These are phyloP conservation scores for Fonsecaea pedrosoi DNA, from an alignment of 2,329 filamentous ascomycete species.

Conservation along the genomic window DNA sequence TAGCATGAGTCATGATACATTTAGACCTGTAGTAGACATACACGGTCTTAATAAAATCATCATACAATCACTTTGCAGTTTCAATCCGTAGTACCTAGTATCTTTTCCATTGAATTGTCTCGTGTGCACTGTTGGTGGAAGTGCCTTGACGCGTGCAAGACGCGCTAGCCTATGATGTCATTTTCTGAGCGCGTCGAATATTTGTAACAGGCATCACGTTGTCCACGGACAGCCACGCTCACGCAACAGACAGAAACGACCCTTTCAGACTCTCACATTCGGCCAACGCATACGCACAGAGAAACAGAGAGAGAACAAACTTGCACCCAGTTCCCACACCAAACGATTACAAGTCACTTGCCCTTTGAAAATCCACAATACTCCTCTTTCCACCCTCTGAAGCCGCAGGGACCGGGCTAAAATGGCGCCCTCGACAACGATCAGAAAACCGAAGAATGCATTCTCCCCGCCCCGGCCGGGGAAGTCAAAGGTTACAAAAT, in stretches of 20 bases:
- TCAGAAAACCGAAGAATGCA: conserved; percentile 43
- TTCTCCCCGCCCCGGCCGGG: conserved; percentile 53
- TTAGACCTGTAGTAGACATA: conserved; percentile 6
- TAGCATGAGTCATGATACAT: conserved; percentile 28
- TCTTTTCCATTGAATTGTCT: too few species aligned
- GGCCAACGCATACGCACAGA: background rate
- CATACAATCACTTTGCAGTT: background rate
- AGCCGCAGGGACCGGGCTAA: background rate
- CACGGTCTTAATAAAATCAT: conserved; percentile 1
- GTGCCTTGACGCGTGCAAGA: background rate
- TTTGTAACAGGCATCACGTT: too few species aligned
- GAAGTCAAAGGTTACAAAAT: conserved; percentile 30
- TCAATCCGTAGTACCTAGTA: background rate
- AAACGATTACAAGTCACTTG: background rate
- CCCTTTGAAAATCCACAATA: too few species aligned
- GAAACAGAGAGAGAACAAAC: background rate
- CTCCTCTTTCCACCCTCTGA: too few species aligned
- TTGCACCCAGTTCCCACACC: too few species aligned
- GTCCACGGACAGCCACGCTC: background rate
- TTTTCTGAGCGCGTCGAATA: background rate
- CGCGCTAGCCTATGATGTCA: background rate
- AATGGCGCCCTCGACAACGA: conserved; percentile 7
- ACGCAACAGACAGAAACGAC: background rate
- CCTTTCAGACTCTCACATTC: background rate
- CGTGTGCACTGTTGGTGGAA: too few species aligned